Evolutionary conservation across 2,329 filamentous ascomycete genomes (phyloP).

Genomic region (Alternaria arbusti): DNA sequence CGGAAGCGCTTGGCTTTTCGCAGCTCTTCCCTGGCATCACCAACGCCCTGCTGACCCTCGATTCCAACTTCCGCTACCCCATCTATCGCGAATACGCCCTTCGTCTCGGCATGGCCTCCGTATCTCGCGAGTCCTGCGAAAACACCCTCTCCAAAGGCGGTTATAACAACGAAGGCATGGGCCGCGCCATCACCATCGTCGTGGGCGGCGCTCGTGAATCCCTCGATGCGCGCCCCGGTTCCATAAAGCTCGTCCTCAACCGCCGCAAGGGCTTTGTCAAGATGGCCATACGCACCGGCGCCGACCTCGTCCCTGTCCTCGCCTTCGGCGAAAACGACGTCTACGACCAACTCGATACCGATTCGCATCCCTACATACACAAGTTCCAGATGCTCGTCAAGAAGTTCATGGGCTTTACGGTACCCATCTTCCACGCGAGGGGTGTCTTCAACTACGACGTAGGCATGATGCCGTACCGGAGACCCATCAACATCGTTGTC

Average conservation of each 20-base stretch:
- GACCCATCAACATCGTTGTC: slow-evolving; percentile 87
- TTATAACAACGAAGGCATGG: slow-evolving; percentile 79
- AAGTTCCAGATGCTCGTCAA: slow-evolving; percentile 84
- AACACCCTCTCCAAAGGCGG: slow-evolving; percentile 85
- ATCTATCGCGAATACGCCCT: slow-evolving; percentile 95
- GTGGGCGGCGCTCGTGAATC: slow-evolving; percentile 92
- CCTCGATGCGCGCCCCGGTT: slow-evolving; percentile 82
- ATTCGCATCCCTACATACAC: slow-evolving; percentile 79
- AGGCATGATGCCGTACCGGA: slow-evolving; percentile 90
- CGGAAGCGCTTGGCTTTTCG: slow-evolving; percentile 85
- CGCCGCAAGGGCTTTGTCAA: slow-evolving; percentile 93
- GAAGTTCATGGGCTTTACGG: slow-evolving; percentile 86
- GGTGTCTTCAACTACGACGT: slow-evolving; percentile 98
- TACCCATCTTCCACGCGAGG: slow-evolving; percentile 86
- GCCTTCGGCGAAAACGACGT: slow-evolving; percentile 95
- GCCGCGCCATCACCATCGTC: slow-evolving; percentile 95
- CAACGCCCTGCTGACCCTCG: slow-evolving; percentile 91
- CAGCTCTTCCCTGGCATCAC: slow-evolving; percentile 93
- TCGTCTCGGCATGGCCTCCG: slow-evolving; percentile 83
- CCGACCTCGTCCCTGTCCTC: slow-evolving; percentile 89
- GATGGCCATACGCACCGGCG: slow-evolving; percentile 88
- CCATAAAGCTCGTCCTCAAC: slow-evolving; percentile 77
- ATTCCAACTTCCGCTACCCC: slow-evolving; percentile 92
- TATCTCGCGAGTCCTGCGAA: slow-evolving; percentile 89
- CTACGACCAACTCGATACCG: slow-evolving; percentile 85